Evolutionary conservation across 306 rosid species (phyloP), one percentile per base, ranked within the genome.

Genomic region (Dalbergia cochinchinensis): DNA sequence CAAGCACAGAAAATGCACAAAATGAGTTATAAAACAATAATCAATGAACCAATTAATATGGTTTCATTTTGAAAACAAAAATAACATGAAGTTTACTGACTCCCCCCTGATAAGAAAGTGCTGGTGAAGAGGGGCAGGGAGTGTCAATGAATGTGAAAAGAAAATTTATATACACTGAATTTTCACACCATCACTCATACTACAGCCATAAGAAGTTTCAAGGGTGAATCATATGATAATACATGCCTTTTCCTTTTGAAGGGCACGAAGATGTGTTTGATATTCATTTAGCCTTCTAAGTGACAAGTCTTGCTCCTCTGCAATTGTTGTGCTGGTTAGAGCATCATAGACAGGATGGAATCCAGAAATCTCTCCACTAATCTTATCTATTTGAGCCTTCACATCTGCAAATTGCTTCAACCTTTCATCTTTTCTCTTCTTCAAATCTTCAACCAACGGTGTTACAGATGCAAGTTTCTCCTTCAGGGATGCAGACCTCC

Each of bases 171-270:
- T 67, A 22, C 73, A 71, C 1, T 33, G 34, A 77, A 18, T 39
- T 37, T 65, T 69, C 54, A 81, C 47, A 61, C 61, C 73, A 51
- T 20, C 18, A 48, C 83, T 58, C 26, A 48, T 77, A 41, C 51
- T 54, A 63, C 47, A n/a, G 41, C 64, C 55, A 18, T 35, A 68
- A 39, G 62, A 59, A 71, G 47, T 33, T 26, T 67, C 74, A 64
- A 83, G 57, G 42, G 6, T 51, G 31, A 62, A 18, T 65, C 45
- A 48, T 54, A 47, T 60, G 39, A 73, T 55, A n/a, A 67, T 41
- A 34, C 80, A 55, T 82, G 93, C 99, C 97, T 95, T 95, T 84
- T 95, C 98, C 84, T 90, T 95, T 83, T 95, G 97, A 83, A 95
- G 92, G 74, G 85, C 33, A 61, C 84, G 92, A 37, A 95, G 95